Base-by-base conservation (phyloP, 305 asterid genomes). In the Nicotiana rustica region DNA sequence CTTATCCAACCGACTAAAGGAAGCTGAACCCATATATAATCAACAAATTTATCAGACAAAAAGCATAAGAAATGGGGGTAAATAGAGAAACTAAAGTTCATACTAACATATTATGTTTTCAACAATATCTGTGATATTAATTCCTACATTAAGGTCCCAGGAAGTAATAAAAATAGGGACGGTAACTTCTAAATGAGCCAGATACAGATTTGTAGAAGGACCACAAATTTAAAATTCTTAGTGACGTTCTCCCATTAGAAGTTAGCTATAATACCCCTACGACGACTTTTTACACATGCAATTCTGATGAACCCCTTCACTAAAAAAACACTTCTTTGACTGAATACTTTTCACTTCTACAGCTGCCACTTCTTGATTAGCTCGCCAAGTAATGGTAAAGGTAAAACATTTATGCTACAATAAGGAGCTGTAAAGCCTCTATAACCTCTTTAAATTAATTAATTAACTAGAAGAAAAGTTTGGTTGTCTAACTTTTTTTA, bases 401-500 rank as follows among this genome's bases (percentile, higher is more conserved):
- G 33, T 61, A 9, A 8, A 62, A 19, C 64, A 59, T n/a, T 19
- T 62, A 65, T 29, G 41, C 62, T 21, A 73, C 62, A 73, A 73
- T 2, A 73, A 25, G 62, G 29, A 71, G 41, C 61, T 71, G 38
- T 17, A 15, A 29, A 75, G 44, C 21, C 29, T 6, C 41, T 52
- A 14, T 17, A 67, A 7, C n/a, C 59, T 35, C 14, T 15, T 62
- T 62, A 62, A 61, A 29, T 67, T 17, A 68, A 29, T 67, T 35
- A 68, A 68, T 36, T 36, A 68, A 44, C 35, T 17, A 15, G 1
- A 49, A 62, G 80, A 80, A 86, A 47, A 44, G 25, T 5, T 33
- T 13, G 62, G 19, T 60, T 14, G 36, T 33, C 65, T 83, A 47
- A 65, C 61, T 76, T 78, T 84, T 89, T 89, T 81, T 79, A 90